Evolutionary conservation across 179 eudicot species (phyloP).

Genomic region (Heliamphora pulchella): DNA sequence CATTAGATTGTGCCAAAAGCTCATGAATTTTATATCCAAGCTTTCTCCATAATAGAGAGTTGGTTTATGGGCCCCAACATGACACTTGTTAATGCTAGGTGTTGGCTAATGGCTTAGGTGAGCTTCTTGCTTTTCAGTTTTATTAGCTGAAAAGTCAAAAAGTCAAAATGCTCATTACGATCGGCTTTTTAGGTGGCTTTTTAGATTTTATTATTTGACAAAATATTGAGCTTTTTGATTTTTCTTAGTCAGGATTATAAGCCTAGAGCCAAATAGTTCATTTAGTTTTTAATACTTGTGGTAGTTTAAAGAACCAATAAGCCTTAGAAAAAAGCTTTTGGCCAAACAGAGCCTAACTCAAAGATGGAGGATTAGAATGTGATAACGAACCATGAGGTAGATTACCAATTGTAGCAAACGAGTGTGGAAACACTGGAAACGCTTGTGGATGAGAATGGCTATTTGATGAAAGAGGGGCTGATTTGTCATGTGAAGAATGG

Average conservation of each 20-base stretch:
- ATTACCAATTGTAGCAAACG: conserved; percentile 3
- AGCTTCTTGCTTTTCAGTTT: too few relatives aligned
- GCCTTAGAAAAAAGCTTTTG: too few relatives aligned
- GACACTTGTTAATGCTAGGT: conserved; percentile 9
- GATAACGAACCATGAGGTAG: conserved; percentile 1
- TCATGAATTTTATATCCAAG: not conserved
- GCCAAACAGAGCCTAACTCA: not conserved
- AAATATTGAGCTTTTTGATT: too few relatives aligned
- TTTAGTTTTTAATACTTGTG: too few relatives aligned
- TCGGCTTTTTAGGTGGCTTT: too few relatives aligned
- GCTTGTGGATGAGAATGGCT: conserved; percentile 2
- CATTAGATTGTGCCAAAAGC: conserved; percentile 10
- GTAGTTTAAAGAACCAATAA: too few relatives aligned
- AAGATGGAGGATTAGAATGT: not conserved
- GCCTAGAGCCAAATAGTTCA: too few relatives aligned
- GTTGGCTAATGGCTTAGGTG: too few relatives aligned
- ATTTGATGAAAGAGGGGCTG: conserved; percentile 15
- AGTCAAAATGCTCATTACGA: too few relatives aligned
- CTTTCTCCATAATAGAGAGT: not conserved
- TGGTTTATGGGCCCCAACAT: conserved; percentile 13
- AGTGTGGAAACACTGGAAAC: conserved; percentile 9
- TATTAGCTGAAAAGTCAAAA: too few relatives aligned
- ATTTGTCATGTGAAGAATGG: conserved; percentile 26
- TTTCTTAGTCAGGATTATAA: too few relatives aligned
- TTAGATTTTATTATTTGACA: too few relatives aligned